Conservation (phyloP, 192 early-diverging fungal genomes). For the Podila clonocystis region DNA sequence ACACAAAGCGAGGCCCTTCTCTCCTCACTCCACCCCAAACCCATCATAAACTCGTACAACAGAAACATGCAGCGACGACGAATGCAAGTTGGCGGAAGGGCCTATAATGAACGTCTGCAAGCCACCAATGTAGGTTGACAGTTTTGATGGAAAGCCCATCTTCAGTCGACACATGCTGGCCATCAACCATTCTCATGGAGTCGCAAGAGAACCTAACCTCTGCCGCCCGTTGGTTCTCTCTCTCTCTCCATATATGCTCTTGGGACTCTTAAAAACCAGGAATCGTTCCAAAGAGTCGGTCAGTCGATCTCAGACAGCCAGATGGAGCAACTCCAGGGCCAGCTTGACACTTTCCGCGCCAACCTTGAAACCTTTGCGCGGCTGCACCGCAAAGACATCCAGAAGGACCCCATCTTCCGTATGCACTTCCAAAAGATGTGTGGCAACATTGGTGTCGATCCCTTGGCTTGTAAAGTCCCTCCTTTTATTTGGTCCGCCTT, state of each 20-base stretch:
- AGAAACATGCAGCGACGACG: slow-evolving; percentile 38
- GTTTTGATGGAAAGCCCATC: not conserved
- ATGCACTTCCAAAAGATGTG: slow-evolving; percentile 95
- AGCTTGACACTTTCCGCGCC: slow-evolving; percentile 77
- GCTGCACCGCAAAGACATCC: slow-evolving; percentile 89
- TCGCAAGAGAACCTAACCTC: too few species aligned
- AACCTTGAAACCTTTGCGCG: slow-evolving; percentile 90
- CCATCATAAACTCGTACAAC: not conserved
- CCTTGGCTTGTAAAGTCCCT: slow-evolving; percentile 76
- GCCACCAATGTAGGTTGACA: slow-evolving; percentile 25
- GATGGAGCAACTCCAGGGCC: slow-evolving; percentile 62
- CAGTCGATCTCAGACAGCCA: slow-evolving; percentile 41
- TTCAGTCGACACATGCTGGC: not conserved
- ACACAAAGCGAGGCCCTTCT: not conserved
- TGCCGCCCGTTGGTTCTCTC: not conserved
- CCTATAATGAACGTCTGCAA: slow-evolving; percentile 37
- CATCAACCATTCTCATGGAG: not conserved
- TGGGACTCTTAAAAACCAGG: slow-evolving; percentile 1
- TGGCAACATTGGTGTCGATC: slow-evolving; percentile 92
- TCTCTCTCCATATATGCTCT: not conserved
- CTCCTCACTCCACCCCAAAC: not conserved
- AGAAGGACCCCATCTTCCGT: slow-evolving; percentile 85
- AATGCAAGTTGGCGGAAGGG: slow-evolving; percentile 31
- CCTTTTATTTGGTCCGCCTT: not conserved
- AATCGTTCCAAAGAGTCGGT: slow-evolving; percentile 37